These are phyloP conservation scores for Podospora pseudocomata DNA, from an alignment of 495 filamentous ascomycete species.

Conservation along the genomic window DNA sequence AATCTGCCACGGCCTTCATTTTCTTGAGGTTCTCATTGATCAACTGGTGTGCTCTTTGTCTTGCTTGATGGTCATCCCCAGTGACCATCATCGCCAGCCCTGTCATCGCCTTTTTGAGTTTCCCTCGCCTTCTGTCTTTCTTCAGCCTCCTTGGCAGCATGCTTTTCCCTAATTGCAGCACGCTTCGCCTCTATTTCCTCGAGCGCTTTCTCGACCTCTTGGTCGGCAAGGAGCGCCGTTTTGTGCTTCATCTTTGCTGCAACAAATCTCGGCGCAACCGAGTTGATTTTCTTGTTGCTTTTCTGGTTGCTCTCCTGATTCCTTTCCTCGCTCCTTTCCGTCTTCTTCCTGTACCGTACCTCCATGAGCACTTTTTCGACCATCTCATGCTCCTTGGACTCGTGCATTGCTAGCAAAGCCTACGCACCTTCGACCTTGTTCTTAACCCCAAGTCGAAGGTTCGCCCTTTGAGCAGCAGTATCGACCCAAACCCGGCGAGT, in stretches of 20 bases:
- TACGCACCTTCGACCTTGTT: background rate
- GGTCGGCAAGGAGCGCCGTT: too few species aligned
- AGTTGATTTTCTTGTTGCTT: background rate
- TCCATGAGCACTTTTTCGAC: background rate
- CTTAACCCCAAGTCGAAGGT: background rate
- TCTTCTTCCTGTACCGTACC: background rate
- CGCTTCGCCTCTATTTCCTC: too few species aligned
- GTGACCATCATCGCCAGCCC: background rate
- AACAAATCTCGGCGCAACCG: too few species aligned
- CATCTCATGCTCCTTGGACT: background rate
- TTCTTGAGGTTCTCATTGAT: background rate
- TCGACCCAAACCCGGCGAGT: background rate
- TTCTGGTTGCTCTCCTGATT: background rate
- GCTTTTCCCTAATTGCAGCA: too few species aligned
- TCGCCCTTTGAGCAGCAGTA: background rate
- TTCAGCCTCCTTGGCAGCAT: too few species aligned
- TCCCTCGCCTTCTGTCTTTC: too few species aligned
- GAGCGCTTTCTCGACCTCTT: too few species aligned
- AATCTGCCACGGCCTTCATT: background rate
- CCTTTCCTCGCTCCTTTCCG: background rate
- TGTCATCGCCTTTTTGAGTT: too few species aligned
- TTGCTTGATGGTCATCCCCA: background rate
- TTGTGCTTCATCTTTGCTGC: too few species aligned
- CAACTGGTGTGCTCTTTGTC: background rate
- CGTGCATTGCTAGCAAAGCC: background rate